Evolutionary conservation across 495 filamentous ascomycete genomes (phyloP).

Genomic region (Hypomontagnella submonticulosa): DNA sequence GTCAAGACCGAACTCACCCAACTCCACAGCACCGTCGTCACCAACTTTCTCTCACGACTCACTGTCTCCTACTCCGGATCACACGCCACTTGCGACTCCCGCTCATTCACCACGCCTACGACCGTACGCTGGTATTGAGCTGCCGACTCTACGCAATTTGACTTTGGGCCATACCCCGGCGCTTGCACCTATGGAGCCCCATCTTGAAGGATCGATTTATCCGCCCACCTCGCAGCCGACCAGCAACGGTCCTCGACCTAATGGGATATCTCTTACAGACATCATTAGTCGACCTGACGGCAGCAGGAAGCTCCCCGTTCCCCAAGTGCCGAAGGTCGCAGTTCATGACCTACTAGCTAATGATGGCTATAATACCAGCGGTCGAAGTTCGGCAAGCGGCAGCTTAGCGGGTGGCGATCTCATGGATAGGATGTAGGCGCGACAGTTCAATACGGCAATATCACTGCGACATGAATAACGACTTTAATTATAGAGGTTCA

Average conservation of each 20-base stretch:
- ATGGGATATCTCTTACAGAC: constrained; percentile 83
- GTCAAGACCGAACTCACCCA: constrained; percentile 90
- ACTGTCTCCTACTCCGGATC: constrained; percentile 93
- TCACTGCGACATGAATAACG: constrained; percentile 45
- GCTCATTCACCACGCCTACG: constrained; percentile 93
- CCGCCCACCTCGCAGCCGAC: constrained; percentile 50
- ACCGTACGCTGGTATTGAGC: constrained; percentile 73
- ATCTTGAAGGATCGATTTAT: constrained; percentile 62
- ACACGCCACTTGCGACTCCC: constrained; percentile 94
- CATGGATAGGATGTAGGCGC: constrained; percentile 49
- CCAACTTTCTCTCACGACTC: constrained; percentile 99
- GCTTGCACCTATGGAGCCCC: constrained; percentile 90
- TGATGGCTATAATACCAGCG: constrained; percentile 67
- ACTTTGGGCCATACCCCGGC: constrained; percentile 89
- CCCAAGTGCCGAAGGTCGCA: constrained; percentile 85
- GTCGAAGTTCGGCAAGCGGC: constrained; percentile 60
- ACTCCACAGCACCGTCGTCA: constrained; percentile 94
- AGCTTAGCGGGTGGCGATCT: constrained; percentile 60
- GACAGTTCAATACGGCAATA: constrained; percentile 15
- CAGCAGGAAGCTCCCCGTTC: constrained; percentile 93
- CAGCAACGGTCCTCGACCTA: constrained; percentile 56
- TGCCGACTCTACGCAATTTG: constrained; percentile 90
- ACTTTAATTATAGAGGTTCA: constrained; percentile 47
- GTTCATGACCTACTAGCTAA: constrained; percentile 83
- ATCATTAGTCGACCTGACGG: constrained; percentile 91